Base-by-base conservation (phyloP, 352 stramenopile species). In the Thraustochytrium sp. region DNA sequence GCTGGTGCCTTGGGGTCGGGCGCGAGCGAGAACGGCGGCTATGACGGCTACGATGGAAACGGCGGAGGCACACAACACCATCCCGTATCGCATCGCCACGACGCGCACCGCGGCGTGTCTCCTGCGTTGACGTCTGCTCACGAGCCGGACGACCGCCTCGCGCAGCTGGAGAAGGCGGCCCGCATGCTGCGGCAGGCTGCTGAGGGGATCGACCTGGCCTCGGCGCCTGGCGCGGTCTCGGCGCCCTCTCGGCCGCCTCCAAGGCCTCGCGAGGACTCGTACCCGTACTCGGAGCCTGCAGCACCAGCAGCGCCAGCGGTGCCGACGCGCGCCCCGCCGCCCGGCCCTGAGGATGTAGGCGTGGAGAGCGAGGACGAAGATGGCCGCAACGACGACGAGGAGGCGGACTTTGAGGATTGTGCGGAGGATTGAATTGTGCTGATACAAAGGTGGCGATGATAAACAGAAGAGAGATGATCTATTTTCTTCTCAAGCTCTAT, bases 91-190 rank as follows among this genome's bases (percentile, higher is more conserved):
- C 36, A 55, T 23, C 38, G 16, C 5, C 42, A 16, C 42, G 42
- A 49, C n/a, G n/a, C n/a, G n/a, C n/a, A n/a, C n/a, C n/a, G n/a
- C n/a, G n/a, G n/a, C n/a, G n/a, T n/a, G n/a, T n/a, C n/a, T n/a
- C n/a, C n/a, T n/a, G n/a, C n/a, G n/a, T n/a, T n/a, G n/a, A n/a
- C n/a, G n/a, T n/a, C n/a, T 44, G 34, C 40, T 75, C 8, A 26
- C 9, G 53, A 64, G 13, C 31, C 76, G 42, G 68, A 80, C 31
- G 68, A 61, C 18, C 68, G 53, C 0, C 68, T 80, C 0, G 11
- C 0, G 26, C 31, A 80, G 42, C 51, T 80, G 37, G 68, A 80
- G 42, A 80, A 80, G 11, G 68, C 53, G 31, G 68, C 68, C 44
- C 23, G 23, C 44, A 38, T 68, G 23, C 68, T 80, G 1, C 46